Percentiles rank a stretch among this genome's conserved stretches.
phyloP scores from a whole-genome alignment of 257 asterid genomes.

The Solanum infundibuliforme region DNA sequence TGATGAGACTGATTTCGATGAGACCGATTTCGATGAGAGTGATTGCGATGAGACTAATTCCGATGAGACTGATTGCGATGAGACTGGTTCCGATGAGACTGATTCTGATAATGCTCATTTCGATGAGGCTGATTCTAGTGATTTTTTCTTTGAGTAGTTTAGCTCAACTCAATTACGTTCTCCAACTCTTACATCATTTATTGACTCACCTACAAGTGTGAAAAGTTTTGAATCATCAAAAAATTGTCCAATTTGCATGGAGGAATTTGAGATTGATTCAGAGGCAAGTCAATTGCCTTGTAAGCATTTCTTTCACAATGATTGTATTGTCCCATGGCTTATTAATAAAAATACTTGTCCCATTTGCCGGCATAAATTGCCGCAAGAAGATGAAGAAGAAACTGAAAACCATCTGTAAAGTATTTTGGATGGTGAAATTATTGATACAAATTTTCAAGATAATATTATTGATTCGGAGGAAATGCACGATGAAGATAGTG shows the following conservation, averaged over 20 bases:
- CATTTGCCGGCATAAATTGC: conserved; percentile 35
- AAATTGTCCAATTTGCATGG: no score
- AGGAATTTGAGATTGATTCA: conserved; percentile 12
- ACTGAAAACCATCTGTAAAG: not conserved
- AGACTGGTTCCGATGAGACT: no score
- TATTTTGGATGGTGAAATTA: not conserved
- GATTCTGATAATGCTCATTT: not conserved
- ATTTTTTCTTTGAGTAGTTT: conserved; percentile 12
- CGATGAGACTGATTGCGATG: not conserved
- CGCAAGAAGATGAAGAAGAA: conserved; percentile 7
- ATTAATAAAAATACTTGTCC: conserved; percentile 40
- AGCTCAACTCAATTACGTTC: not conserved
- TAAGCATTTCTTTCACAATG: conserved; percentile 33
- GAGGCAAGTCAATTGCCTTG: conserved; percentile 28
- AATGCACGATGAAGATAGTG: conserved; percentile 49
- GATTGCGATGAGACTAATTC: no score
- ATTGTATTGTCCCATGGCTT: conserved; percentile 45
- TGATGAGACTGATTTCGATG: no score
- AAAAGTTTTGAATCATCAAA: no score
- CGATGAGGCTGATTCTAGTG: conserved; percentile 16
- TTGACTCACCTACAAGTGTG: no score
- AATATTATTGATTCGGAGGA: not conserved
- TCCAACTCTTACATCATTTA: no score
- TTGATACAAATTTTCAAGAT: not conserved
- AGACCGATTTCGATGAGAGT: no score